These are phyloP conservation scores for Ogataea wickerhamii DNA, from an alignment of 805 yeast species.

Conservation along the genomic window DNA sequence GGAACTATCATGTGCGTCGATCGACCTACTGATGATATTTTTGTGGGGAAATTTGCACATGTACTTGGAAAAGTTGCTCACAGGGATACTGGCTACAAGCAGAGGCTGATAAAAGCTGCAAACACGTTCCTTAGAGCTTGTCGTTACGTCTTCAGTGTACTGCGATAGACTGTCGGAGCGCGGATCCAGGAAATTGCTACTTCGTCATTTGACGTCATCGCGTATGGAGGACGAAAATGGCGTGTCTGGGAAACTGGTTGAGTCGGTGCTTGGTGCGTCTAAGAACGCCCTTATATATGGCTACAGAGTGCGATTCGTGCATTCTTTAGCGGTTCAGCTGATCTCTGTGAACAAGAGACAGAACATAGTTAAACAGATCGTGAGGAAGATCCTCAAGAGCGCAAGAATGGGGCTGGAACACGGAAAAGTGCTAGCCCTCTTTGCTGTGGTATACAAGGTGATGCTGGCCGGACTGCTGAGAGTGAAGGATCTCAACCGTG, in stretches of 20 bases:
- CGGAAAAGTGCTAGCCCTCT: conserved; percentile 30
- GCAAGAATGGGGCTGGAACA: conserved; percentile 28
- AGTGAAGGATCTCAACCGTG: not conserved
- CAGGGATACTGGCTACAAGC: no score
- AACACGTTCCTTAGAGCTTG: no score
- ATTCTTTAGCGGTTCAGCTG: conserved; percentile 27
- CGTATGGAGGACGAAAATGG: not conserved
- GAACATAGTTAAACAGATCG: conserved; percentile 10
- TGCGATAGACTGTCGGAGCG: no score
- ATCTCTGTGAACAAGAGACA: conserved; percentile 15
- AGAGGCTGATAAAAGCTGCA: no score
- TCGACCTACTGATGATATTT: no score
- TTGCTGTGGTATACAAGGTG: conserved; percentile 29
- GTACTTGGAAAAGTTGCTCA: no score
- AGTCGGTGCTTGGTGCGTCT: conserved; percentile 11
- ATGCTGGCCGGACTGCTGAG: conserved; percentile 6
- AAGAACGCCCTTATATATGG: conserved; percentile 33
- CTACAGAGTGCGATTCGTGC: conserved; percentile 30
- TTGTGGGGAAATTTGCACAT: no score
- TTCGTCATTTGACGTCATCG: no score
- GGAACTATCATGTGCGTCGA: no score
- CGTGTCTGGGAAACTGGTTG: not conserved
- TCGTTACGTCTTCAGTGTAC: no score
- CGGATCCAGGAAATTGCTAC: no score
- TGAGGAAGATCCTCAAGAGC: conserved; percentile 18